Evolutionary conservation across 1,284 basidiomycete species (phyloP).

Genomic region (Ganoderma leucocontextum): DNA sequence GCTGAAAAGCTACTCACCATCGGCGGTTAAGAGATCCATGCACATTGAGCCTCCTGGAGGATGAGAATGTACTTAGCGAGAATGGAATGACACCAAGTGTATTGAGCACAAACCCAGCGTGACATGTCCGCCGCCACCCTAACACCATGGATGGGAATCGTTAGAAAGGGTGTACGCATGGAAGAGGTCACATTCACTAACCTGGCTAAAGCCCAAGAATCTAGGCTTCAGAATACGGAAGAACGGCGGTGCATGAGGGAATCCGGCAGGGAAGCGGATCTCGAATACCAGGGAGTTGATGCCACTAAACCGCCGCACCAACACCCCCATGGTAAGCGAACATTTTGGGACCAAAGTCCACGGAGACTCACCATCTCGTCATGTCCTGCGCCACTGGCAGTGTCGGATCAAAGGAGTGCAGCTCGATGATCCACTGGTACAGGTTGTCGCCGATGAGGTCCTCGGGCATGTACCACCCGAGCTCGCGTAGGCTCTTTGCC

Average conservation of each 20-base stretch:
- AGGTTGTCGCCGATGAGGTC: slow-evolving; percentile 68
- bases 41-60: slow-evolving; percentile 68
- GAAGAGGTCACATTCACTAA: slow-evolving; percentile 16
- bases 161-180: not conserved
- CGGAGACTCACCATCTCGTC: slow-evolving; percentile 51
- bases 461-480: slow-evolving; percentile 71
- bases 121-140: slow-evolving; percentile 70
- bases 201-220: slow-evolving; percentile 64
- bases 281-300: slow-evolving; percentile 72
- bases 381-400: slow-evolving; percentile 65
- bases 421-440: slow-evolving; percentile 73
- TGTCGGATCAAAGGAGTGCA: slow-evolving; percentile 67
- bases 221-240: slow-evolving; percentile 70
- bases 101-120: slow-evolving; percentile 55
- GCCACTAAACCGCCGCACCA: slow-evolving; percentile 38
- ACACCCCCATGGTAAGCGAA: slow-evolving; percentile 2
- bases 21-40: slow-evolving; percentile 71
- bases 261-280: slow-evolving; percentile 65
- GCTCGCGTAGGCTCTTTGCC: slow-evolving; percentile 54
- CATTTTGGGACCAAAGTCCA: not conserved
- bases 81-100: not conserved
- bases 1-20: slow-evolving; percentile 48
- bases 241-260: slow-evolving; percentile 67
- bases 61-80: slow-evolving; percentile 3
- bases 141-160: not conserved